Conservation (phyloP, 2,329 filamentous ascomycete genomes). For the Sordariomycetes sp. region DNA sequence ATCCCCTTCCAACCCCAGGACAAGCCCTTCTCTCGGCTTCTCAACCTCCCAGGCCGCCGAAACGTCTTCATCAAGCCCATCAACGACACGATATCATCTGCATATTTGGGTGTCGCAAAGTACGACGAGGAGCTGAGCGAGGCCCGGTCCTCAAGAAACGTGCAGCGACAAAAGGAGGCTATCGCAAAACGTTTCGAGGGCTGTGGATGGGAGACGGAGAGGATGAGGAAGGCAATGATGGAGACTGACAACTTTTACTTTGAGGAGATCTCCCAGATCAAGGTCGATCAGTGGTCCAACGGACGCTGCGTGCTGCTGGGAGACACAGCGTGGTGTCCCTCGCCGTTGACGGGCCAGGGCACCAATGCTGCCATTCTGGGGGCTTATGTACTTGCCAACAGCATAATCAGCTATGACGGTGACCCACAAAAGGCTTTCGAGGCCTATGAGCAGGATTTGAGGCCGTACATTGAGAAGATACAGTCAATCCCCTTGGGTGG, state of each 20-base stretch:
- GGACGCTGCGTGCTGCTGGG: slow-evolving; percentile 1
- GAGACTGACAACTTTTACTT: slow-evolving; percentile 3
- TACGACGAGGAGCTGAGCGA: background rate
- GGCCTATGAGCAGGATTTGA: background rate
- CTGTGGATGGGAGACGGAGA: slow-evolving; percentile 1
- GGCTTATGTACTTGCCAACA: slow-evolving; percentile 1
- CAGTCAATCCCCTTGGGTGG: slow-evolving; percentile 3
- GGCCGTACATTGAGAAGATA: slow-evolving; percentile 1
- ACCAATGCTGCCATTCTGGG: slow-evolving; percentile 4
- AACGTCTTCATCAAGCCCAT: background rate
- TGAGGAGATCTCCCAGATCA: slow-evolving; percentile 2
- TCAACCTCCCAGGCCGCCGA: background rate
- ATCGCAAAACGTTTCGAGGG: background rate
- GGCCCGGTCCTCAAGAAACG: background rate
- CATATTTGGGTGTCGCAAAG: background rate
- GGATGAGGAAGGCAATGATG: background rate
- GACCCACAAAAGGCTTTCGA: background rate
- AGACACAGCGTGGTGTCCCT: slow-evolving; percentile 1
- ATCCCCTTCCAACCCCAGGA: background rate
- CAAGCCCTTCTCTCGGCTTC: background rate
- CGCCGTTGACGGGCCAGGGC: slow-evolving; percentile 3
- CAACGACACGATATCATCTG: background rate
- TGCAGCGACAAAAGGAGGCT: background rate
- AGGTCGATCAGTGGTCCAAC: background rate
- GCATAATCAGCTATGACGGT: background rate